phyloP scores from a whole-genome alignment of 495 filamentous ascomycete species.

The Rhizodiscina lignyota region DNA sequence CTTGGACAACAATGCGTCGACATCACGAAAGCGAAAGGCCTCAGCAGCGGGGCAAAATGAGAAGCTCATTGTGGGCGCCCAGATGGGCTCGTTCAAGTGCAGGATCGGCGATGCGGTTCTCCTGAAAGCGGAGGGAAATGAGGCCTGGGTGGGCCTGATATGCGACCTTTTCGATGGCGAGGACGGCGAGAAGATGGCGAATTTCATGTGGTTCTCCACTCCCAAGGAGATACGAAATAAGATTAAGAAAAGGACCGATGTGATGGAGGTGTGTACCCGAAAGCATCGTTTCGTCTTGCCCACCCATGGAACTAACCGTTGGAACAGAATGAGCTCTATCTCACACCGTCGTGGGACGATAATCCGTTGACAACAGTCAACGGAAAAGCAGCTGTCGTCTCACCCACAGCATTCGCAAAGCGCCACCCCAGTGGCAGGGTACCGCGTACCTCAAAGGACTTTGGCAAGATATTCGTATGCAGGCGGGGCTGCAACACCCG shows the following conservation, averaged over 20 bases:
- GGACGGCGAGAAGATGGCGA: slow-evolving; percentile 37
- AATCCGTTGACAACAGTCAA: slow-evolving; percentile 84
- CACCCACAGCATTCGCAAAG: slow-evolving; percentile 42
- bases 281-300: neutral
- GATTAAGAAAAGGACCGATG: slow-evolving; percentile 71
- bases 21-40: slow-evolving; percentile 10
- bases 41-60: slow-evolving; percentile 2
- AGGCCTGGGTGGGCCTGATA: slow-evolving; percentile 83
- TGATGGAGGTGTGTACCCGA: slow-evolving; percentile 34
- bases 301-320: slow-evolving; percentile 2
- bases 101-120: slow-evolving; percentile 66
- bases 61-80: slow-evolving; percentile 54
- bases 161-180: slow-evolving; percentile 55
- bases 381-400: slow-evolving; percentile 70
- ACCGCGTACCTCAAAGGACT: slow-evolving; percentile 54
- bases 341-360: slow-evolving; percentile 66
- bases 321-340: slow-evolving; percentile 70
- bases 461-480: slow-evolving; percentile 82
- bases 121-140: slow-evolving; percentile 70
- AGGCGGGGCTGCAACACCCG: slow-evolving; percentile 74
- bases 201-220: slow-evolving; percentile 86
- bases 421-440: slow-evolving; percentile 64
- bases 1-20: neutral
- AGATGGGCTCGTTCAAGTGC: slow-evolving; percentile 74
- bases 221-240: slow-evolving; percentile 73